Conservation (phyloP, 805 yeast genomes). For the Candida koratica region DNA sequence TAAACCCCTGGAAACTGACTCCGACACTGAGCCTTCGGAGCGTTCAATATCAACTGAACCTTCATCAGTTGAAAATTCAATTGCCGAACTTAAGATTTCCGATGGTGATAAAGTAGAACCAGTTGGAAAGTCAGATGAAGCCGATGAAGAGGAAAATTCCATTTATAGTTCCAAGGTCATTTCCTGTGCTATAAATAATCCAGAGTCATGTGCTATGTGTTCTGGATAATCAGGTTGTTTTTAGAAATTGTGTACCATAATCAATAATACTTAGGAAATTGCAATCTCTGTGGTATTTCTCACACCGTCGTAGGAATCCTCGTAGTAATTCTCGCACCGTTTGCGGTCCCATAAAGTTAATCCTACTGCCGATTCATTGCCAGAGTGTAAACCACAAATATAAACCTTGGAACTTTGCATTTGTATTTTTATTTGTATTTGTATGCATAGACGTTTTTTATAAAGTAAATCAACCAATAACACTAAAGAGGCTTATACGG, state of each 20-base stretch:
- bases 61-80: slow-evolving; percentile 42
- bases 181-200: slow-evolving; percentile 96
- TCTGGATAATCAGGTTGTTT: slow-evolving; percentile 60
- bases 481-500: too few species aligned
- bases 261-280: neutral
- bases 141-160: slow-evolving; percentile 5
- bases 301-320: too few species aligned
- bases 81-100: slow-evolving; percentile 41
- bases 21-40: slow-evolving; percentile 19
- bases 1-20: slow-evolving; percentile 16
- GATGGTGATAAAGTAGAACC: slow-evolving; percentile 19
- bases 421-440: too few species aligned
- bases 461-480: too few species aligned
- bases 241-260: slow-evolving; percentile 5
- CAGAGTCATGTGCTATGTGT: slow-evolving; percentile 98
- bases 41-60: slow-evolving; percentile 37
- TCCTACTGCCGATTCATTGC: too few species aligned
- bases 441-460: too few species aligned
- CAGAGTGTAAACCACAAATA: neutral
- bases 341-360: too few species aligned
- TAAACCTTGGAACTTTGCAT: too few species aligned
- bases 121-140: slow-evolving; percentile 14
- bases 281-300: too few species aligned
- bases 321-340: too few species aligned
- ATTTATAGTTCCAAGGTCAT: slow-evolving; percentile 89